Conservation (phyloP, 352 stramenopile genomes). For the Phytopythium delawarense region DNA sequence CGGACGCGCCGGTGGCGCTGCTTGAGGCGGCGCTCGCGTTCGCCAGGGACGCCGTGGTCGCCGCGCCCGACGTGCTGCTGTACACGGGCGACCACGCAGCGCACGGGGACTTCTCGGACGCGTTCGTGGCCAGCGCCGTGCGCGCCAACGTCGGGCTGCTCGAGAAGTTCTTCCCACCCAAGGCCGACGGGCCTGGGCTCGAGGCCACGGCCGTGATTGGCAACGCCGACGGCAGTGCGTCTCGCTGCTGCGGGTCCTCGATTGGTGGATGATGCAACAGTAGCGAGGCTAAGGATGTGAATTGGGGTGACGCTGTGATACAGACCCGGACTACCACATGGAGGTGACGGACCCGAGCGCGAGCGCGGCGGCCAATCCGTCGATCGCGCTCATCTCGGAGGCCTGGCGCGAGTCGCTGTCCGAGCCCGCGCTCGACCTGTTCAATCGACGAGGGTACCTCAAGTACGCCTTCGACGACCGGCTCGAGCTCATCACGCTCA, state of each 20-base stretch:
- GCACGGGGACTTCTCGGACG: conserved; percentile 57
- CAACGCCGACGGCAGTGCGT: conserved; percentile 73
- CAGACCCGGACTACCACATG: conserved; percentile 85
- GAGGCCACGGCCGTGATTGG: conserved; percentile 76
- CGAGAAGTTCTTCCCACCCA: conserved; percentile 59
- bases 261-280: not conserved
- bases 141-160: conserved; percentile 62
- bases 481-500: conserved; percentile 71
- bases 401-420: conserved; percentile 65
- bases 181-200: conserved; percentile 12
- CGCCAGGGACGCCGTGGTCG: conserved; percentile 48
- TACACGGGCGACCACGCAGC: conserved; percentile 79
- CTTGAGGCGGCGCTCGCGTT: conserved; percentile 68
- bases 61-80: conserved; percentile 63
- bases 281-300: not conserved
- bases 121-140: conserved; percentile 56
- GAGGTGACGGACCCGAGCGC: conserved; percentile 58
- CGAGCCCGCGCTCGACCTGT: conserved; percentile 41
- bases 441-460: conserved; percentile 67
- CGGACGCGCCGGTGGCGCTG: conserved; percentile 49
- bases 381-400: conserved; percentile 55
- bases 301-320: not conserved
- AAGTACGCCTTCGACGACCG: conserved; percentile 60
- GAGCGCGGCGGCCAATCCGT: conserved; percentile 36
- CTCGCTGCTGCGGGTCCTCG: not conserved